Conservation (phyloP, 2,329 filamentous ascomycete species). For the Colletotrichum brevisporum region DNA sequence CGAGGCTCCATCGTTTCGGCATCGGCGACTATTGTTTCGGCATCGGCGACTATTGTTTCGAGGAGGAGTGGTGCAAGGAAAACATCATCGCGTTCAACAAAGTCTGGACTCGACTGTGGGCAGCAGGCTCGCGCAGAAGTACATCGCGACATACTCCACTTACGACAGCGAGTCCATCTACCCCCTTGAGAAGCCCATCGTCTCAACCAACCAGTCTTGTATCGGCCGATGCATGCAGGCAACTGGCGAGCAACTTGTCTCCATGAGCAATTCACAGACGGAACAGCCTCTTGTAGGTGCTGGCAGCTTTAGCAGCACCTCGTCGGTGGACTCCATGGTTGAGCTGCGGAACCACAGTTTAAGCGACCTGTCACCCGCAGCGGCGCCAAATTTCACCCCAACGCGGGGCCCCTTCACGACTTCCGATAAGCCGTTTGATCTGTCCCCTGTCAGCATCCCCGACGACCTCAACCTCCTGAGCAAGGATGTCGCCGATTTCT, state of each 20-base stretch:
- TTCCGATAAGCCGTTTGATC: slow-evolving; percentile 40
- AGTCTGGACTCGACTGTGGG: slow-evolving; percentile 10
- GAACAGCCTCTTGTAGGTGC: slow-evolving; percentile 32
- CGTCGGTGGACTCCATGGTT: slow-evolving; percentile 42
- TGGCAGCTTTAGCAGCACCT: slow-evolving; percentile 47
- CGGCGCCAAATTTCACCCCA: slow-evolving; percentile 43
- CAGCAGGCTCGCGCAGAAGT: slow-evolving; percentile 29
- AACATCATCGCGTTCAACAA: slow-evolving; percentile 50
- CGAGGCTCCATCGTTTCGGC: slow-evolving; percentile 62
- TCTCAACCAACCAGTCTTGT: slow-evolving; percentile 8
- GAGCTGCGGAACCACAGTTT: slow-evolving; percentile 44
- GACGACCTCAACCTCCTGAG: slow-evolving; percentile 44
- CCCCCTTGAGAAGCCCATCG: slow-evolving; percentile 38
- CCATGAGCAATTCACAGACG: slow-evolving; percentile 27
- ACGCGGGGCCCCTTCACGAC: slow-evolving; percentile 45
- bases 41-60: too few relatives aligned
- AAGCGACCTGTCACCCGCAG: slow-evolving; percentile 46
- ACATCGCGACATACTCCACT: slow-evolving; percentile 38
- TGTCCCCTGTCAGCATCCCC: slow-evolving; percentile 40
- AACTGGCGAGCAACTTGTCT: slow-evolving; percentile 6
- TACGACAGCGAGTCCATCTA: slow-evolving; percentile 50
- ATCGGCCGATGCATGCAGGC: slow-evolving; percentile 28
- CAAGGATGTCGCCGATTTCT: slow-evolving; percentile 51
- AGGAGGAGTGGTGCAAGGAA: slow-evolving; percentile 57
- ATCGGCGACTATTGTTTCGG: slow-evolving; percentile 46